phyloP scores from a whole-genome alignment of 257 asterid species.

The Ajuga chamaepitys region DNA sequence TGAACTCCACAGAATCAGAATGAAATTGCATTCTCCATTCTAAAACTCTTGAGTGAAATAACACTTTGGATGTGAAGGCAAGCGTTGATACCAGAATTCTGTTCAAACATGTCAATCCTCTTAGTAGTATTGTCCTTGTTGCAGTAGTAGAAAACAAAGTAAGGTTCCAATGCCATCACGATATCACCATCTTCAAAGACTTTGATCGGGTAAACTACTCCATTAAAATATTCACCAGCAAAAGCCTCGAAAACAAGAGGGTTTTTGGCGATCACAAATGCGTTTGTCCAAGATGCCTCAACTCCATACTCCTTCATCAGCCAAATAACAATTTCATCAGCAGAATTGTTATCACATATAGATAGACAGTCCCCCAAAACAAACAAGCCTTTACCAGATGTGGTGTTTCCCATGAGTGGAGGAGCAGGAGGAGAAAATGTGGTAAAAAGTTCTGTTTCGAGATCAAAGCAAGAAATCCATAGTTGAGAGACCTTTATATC shows the following conservation, averaged over 20 bases:
- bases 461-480: constrained; percentile 24
- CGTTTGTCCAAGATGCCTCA: constrained; percentile 27
- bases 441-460: constrained; percentile 23
- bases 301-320: constrained; percentile 39
- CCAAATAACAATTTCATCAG: constrained; percentile 29
- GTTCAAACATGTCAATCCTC: not conserved
- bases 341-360: constrained; percentile 19
- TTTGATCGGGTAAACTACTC: constrained; percentile 17
- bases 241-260: not conserved
- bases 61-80: constrained; percentile 17
- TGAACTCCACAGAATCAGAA: not conserved
- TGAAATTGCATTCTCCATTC: not conserved
- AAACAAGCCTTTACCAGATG: not conserved
- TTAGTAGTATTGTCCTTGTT: constrained; percentile 4
- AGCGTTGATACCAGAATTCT: not conserved
- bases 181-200: constrained; percentile 30
- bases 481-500: not conserved
- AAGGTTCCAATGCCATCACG: constrained; percentile 24
- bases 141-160: constrained; percentile 15
- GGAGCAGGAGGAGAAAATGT: constrained; percentile 12
- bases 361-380: constrained; percentile 15
- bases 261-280: constrained; percentile 15
- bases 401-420: not conserved
- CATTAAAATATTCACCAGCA: not conserved
- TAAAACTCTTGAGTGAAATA: constrained; percentile 23